Conservation (phyloP, 2,329 filamentous ascomycete genomes). For the Phaeophleospora eucalypticola region DNA sequence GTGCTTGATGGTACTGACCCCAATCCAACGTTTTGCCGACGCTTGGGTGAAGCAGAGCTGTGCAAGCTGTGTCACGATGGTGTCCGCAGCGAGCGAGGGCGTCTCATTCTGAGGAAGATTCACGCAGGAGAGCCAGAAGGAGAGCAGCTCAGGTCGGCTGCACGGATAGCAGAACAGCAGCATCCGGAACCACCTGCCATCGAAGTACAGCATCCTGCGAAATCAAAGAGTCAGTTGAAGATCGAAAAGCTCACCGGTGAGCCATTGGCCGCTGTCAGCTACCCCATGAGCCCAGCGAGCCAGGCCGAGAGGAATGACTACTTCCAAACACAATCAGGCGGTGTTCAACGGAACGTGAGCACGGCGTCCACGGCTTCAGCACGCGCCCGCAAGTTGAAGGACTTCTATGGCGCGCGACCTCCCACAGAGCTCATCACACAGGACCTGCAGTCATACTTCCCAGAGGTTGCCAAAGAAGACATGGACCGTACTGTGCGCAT, state of each 20-base stretch:
- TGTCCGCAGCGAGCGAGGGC: constrained; percentile 78
- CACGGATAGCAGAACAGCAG: constrained; percentile 85
- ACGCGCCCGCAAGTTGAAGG: constrained; percentile 57
- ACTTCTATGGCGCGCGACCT: constrained; percentile 86
- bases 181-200: constrained; percentile 51
- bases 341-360: constrained; percentile 30
- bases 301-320: constrained; percentile 61
- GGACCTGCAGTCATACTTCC: constrained; percentile 94
- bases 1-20: constrained; percentile 81
- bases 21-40: constrained; percentile 73
- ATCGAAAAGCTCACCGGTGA: constrained; percentile 86
- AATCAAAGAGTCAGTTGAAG: constrained; percentile 78
- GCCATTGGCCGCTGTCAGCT: constrained; percentile 77
- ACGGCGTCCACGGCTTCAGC: constrained; percentile 36
- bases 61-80: constrained; percentile 87
- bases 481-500: constrained; percentile 94
- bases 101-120: constrained; percentile 88
- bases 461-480: constrained; percentile 86
- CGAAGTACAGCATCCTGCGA: constrained; percentile 55
- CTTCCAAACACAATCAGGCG: constrained; percentile 26
- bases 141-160: constrained; percentile 80
- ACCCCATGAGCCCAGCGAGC: constrained; percentile 79
- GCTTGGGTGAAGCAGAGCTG: constrained; percentile 80
- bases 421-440: constrained; percentile 97
- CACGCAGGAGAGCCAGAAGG: constrained; percentile 84